Evolutionary conservation across 2,329 filamentous ascomycete genomes (phyloP).

Genomic region (Aciculosporium take): DNA sequence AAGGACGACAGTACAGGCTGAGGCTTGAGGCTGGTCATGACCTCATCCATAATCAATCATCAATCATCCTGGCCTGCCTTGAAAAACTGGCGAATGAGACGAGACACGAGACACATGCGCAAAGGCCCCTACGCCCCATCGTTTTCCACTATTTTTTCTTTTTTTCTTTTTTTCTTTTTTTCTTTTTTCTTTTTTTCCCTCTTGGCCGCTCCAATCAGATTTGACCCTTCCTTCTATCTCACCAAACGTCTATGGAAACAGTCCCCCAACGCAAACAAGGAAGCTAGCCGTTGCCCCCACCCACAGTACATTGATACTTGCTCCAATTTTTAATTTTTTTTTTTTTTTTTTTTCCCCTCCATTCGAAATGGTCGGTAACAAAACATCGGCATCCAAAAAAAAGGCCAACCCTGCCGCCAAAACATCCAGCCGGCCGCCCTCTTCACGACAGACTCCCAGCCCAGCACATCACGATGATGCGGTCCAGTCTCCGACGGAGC

Average conservation of each 20-base stretch:
- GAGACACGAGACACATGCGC: too few relatives aligned
- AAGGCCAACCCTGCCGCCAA: background rate
- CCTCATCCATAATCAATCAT: too few relatives aligned
- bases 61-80: too few relatives aligned
- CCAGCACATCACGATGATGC: background rate
- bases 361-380: conserved; percentile 5
- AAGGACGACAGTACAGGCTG: too few relatives aligned
- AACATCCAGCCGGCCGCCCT: background rate
- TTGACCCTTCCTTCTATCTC: background rate
- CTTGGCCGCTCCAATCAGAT: background rate
- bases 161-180: too few relatives aligned
- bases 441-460: background rate
- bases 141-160: too few relatives aligned
- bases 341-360: background rate
- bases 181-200: too few relatives aligned
- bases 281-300: background rate
- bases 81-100: too few relatives aligned
- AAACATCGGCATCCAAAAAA: background rate
- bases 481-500: conserved; percentile 18
- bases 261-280: background rate
- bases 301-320: too few relatives aligned
- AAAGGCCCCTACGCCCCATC: too few relatives aligned
- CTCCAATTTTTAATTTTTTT: background rate
- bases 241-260: too few relatives aligned
- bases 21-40: too few relatives aligned